phyloP scores from a whole-genome alignment of 768 basidiomycete genomes.

The Epithele typhae region DNA sequence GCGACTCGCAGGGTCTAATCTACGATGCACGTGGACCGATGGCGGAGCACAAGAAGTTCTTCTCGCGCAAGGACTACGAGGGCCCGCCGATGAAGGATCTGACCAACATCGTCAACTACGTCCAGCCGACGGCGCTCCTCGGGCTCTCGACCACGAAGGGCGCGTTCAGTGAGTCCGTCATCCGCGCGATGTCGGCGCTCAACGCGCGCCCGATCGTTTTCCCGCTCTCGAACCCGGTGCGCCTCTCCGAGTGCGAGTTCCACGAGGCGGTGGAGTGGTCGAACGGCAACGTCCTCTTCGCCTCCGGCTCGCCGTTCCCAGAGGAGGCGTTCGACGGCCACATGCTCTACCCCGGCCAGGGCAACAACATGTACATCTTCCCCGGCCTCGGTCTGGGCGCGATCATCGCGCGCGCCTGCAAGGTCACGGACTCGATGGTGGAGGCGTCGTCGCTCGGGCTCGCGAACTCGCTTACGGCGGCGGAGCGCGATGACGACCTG shows the following conservation, averaged over 20 bases:
- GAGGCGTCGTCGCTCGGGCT: constrained; percentile 83
- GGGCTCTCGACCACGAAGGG: constrained; percentile 85
- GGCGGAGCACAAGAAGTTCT: constrained; percentile 82
- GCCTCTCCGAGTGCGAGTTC: constrained; percentile 79
- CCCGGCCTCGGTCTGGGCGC: constrained; percentile 77
- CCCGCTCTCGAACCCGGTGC: constrained; percentile 86
- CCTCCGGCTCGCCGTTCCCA: constrained; percentile 85
- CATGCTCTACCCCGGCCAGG: constrained; percentile 75
- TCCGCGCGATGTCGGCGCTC: constrained; percentile 71
- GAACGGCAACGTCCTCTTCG: constrained; percentile 75
- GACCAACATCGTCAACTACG: constrained; percentile 71
- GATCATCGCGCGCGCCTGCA: constrained; percentile 62
- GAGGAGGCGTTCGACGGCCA: constrained; percentile 51
- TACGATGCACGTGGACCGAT: constrained; percentile 68
- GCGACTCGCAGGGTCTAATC: constrained; percentile 85
- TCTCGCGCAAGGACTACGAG: constrained; percentile 71
- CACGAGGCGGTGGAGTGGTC: constrained; percentile 69
- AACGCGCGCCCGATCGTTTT: constrained; percentile 88
- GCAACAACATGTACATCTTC: constrained; percentile 93
- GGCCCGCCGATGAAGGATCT: constrained; percentile 74
- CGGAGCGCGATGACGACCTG: constrained; percentile 62
- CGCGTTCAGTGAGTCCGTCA: constrained; percentile 69
- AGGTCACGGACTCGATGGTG: constrained; percentile 84
- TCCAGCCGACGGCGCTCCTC: constrained; percentile 85
- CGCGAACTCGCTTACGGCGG: constrained; percentile 62